A percentile compares a stretch with the other conserved stretches of the same genome.
Conservation (phyloP, 345 rosid species). For the Linum usitatissimum region DNA sequence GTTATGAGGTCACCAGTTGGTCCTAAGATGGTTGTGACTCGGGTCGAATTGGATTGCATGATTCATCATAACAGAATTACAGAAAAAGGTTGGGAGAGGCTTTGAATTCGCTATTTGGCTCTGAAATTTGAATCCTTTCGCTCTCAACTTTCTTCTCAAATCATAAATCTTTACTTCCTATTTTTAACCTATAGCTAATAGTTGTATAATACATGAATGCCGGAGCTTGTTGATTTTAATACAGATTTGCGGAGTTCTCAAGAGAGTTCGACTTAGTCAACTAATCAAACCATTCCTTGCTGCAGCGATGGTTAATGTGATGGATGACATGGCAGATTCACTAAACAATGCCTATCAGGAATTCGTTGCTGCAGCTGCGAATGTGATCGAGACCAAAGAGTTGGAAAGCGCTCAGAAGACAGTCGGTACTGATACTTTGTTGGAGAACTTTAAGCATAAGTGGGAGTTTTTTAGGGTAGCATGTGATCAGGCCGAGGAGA, state of each 20-base stretch:
- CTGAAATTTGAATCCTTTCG: no score
- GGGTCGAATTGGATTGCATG: no score
- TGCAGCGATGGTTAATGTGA: constrained; percentile 2
- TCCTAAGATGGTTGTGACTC: no score
- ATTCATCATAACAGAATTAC: no score
- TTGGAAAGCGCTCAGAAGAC: constrained; percentile 41
- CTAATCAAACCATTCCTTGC: background rate
- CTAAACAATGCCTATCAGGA: constrained; percentile 71
- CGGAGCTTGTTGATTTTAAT: background rate
- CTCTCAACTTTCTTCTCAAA: no score
- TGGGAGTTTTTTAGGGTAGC: constrained; percentile 90
- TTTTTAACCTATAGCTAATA: no score
- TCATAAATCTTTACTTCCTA: no score
- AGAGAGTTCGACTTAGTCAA: background rate
- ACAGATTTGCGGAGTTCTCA: background rate
- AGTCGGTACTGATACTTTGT: constrained; percentile 42
- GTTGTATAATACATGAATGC: background rate
- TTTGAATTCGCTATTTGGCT: no score
- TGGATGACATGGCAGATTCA: constrained; percentile 72
- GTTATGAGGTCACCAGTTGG: no score
- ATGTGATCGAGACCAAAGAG: constrained; percentile 71
- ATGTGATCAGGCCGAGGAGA: constrained; percentile 94
- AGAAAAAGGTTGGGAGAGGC: no score
- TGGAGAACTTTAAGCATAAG: constrained; percentile 81
- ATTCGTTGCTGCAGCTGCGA: constrained; percentile 60